Evolutionary conservation across 208 protist genomes (phyloP).

Genomic region (Novymonas esmeraldas): DNA sequence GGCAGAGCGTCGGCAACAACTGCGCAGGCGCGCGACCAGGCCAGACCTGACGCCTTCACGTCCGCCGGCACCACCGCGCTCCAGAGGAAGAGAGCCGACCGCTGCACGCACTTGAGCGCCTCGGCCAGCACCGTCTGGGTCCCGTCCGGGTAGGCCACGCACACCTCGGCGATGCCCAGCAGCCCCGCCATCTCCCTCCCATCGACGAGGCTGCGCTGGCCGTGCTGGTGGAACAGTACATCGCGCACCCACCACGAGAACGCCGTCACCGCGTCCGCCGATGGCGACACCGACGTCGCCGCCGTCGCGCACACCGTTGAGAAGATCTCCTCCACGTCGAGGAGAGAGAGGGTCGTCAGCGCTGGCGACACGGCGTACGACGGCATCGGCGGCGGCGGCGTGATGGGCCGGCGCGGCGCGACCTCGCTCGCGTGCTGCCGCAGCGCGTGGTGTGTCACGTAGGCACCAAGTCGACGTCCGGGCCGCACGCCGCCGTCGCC

Average conservation of each 20-base stretch:
- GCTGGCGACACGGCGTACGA: constrained; percentile 6
- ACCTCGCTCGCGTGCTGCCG: constrained; percentile 7
- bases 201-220: constrained; percentile 20
- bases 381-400: neutral
- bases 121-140: constrained; percentile 48
- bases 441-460: constrained; percentile 27
- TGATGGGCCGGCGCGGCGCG: neutral
- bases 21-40: constrained; percentile 46
- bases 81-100: constrained; percentile 28
- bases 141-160: constrained; percentile 30
- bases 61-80: neutral
- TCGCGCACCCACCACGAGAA: constrained; percentile 39
- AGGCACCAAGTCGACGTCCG: constrained; percentile 12
- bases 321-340: constrained; percentile 29
- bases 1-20: constrained; percentile 29
- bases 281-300: neutral
- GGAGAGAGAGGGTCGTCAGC: constrained; percentile 10
- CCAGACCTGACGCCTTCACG: neutral
- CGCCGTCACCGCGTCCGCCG: constrained; percentile 15
- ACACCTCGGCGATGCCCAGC: constrained; percentile 38
- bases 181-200: constrained; percentile 16
- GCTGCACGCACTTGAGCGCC: constrained; percentile 40
- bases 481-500: neutral
- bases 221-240: constrained; percentile 14
- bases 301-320: constrained; percentile 25